Evolutionary conservation across 2,329 filamentous ascomycete species (phyloP), one percentile per base, ranked within the genome.

Genomic region (Hysterium pulicare): DNA sequence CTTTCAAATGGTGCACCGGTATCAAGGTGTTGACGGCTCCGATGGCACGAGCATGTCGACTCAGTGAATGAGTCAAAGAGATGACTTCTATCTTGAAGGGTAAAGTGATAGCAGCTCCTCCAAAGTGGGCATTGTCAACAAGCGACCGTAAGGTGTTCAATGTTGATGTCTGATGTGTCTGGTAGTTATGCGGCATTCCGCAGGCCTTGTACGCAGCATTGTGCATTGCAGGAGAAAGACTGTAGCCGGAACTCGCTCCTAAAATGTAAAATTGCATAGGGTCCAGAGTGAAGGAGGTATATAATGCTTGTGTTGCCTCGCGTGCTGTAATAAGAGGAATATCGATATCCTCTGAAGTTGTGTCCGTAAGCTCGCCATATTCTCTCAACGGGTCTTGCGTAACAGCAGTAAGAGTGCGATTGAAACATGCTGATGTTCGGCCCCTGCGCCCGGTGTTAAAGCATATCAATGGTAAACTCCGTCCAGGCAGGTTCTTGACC

Each of bases 11-110:
- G 17, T 86, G 78, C 8, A 90, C 76, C 0, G 86, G 86, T 32
- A 90, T 81, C 10, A 90, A 67, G 0, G 86, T 90, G 49, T 90
- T 90, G 35, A 87, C 79, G 2, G 86, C 85, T 0, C 86, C 86
- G 46, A 90, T 89, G 1, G 83, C 84, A 40, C 77, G 78, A 2
- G 86, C 86, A 55, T 90, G 84, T 13, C 78, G 78, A 49, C 84
- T 89, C 46, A 88, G 73, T 0, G 81, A 77, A 53, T 83, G 77
- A 28, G 86, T 74, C 15, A 80, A 74, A 5, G 78, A 74, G 48
- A 86, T 79, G 6, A 86, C 78, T 54, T 86, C 81, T 1, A 86
- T 81, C 57, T 87, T 87, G 72, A 85, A 90, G 0, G 86, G 86
- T 22, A 87, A 74, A 19, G 82, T 83, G 36, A 90, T 75, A 23